Percentiles rank a stretch among this genome's conserved stretches.
Conservation (phyloP, 1,139 yeast genomes). For the Scheffersomyces segobiensis region DNA sequence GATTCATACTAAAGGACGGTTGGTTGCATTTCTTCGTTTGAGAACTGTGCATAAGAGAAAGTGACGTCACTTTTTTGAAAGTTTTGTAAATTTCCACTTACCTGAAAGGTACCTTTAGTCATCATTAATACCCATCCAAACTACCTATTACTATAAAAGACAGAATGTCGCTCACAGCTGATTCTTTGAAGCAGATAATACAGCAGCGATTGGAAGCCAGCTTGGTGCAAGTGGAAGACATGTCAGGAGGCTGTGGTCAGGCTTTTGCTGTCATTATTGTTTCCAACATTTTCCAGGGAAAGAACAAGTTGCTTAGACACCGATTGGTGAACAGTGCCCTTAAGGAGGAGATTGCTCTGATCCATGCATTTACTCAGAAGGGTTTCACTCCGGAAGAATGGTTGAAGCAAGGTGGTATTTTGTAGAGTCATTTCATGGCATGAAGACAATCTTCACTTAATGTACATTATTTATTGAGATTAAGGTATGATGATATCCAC, state of each 20-base stretch:
- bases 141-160: no score
- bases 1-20: neutral
- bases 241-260: constrained; percentile 87
- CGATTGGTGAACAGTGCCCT: constrained; percentile 78
- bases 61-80: no score
- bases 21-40: neutral
- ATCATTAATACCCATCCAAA: neutral
- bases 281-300: constrained; percentile 67
- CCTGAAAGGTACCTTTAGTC: neutral
- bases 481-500: neutral
- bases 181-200: constrained; percentile 46
- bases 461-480: constrained; percentile 3
- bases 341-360: constrained; percentile 76
- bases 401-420: constrained; percentile 45
- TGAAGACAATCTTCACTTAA: neutral
- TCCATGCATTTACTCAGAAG: constrained; percentile 95
- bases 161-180: constrained; percentile 45
- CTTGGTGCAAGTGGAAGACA: constrained; percentile 64
- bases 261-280: constrained; percentile 88
- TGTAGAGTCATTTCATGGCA: neutral
- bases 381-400: constrained; percentile 76
- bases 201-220: constrained; percentile 51
- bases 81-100: neutral
- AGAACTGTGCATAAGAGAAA: neutral
- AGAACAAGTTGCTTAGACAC: constrained; percentile 84